Evolutionary conservation across 495 filamentous ascomycete species (phyloP), one percentile per base, ranked within the genome.

Genomic region (Xylaria bambusicola): DNA sequence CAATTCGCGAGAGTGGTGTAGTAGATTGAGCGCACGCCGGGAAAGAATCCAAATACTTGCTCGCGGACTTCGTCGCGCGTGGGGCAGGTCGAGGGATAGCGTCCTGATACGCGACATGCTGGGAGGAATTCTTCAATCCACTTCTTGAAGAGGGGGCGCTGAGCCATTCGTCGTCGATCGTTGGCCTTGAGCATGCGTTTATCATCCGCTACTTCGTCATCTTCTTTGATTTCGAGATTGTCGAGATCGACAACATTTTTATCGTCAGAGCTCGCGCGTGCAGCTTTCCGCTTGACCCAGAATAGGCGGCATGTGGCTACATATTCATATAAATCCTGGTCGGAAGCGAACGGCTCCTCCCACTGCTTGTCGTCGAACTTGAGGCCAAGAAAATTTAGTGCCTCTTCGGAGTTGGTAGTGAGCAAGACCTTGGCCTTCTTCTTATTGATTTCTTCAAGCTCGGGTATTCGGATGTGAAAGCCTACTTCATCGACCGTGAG

Each of bases 401-500:
- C 71, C 15, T 77, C 69, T 7, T 51, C 58, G 0, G 86, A 85
- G 18, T 85, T 75, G 0, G 56, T 65, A 0, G 82, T 86, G 12
- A 91, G 76, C 33, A 83, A 71, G 5, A 91, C 47, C 66, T 77
- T 78, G 29, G 82, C 75, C 49, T 77, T 71, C 51, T 84, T 86
- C 47, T 76, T 69, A 58, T 88, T 73, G 17, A 73, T 53, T 1
- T 66, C 52, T 60, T 91, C 88, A 26, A 88, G 83, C 58, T 88
- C 84, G 15, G 78, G 75, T 36, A 89, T 79, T 1, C 86, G 79
- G 1, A 91, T 54, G 63, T 80, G 80, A 18, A 91, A 60, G 5
- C 83, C 87, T 0, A 60, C 61, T 56, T 86, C 76, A 61, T 84
- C 88, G 38, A 82, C 75, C 0, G 84, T 88, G 20, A 91, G 75